Evolutionary conservation across 2,329 filamentous ascomycete species (phyloP), one percentile per base, ranked within the genome.

Genomic region (Periconia sp.): DNA sequence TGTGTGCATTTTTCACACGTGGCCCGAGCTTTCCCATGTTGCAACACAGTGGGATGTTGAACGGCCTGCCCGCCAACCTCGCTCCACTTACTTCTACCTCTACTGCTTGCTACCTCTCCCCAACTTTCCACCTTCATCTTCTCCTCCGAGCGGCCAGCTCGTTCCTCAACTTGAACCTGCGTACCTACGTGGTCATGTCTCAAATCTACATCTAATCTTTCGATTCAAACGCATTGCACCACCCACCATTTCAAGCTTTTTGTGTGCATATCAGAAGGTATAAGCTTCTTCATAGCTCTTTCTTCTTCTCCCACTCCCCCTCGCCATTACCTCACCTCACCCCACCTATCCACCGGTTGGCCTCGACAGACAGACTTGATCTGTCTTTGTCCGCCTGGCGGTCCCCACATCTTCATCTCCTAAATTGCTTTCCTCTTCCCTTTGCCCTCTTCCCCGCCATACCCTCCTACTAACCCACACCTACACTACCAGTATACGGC

Each of bases 401-500:
- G 15, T 8, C 19, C 47, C 19, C 49, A 30, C 43, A 17, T 7
- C 19, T 27, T 44, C 17, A 49, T 46, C 42, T 23, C 45, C 48
- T 54, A 45, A 55, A 50, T 37, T 37, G 51, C 55, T 46, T 27
- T 52, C 53, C 55, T 42, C 41, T 59, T 52, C 40, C 47, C 40
- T 31, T 42, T 15, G 20, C 42, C 31, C 45, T 49, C 7, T 49
- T n/a, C 15, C 50, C 35, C 31, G 20, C n/a, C 47, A 23, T 20
- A 23, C 45, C 41, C 15, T 41, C 41, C 15, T 41, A 52, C 54
- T 54, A 20, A 57, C 50, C 18, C 37, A 52, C 53, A 58, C 43
- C 47, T 37, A 58, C 64, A 59, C 23, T 27, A 27, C 23, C 61
- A 70, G 65, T 57, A 57, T 62, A 60, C 59, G 56, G 55, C 41